A percentile compares a stretch with the other conserved stretches of the same genome.
Evolutionary conservation across 495 filamentous ascomycete species (phyloP).

Genomic region (Trichoderma reesei): DNA sequence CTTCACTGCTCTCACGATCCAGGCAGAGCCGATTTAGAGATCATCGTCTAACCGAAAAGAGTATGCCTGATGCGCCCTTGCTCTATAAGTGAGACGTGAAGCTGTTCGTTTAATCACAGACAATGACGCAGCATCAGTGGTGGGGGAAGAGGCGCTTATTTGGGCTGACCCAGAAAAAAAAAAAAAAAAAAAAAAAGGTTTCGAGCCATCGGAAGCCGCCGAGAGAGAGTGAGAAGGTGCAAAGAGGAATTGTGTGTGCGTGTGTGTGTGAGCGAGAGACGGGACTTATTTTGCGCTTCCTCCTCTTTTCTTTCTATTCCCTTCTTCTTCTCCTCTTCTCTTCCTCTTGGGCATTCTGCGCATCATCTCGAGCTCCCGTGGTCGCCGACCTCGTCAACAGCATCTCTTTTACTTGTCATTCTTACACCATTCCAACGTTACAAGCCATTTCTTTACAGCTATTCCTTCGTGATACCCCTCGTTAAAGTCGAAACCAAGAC

Average conservation of each 20-base stretch:
- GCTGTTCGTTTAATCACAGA: not conserved
- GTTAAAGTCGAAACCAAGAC: not conserved
- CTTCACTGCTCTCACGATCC: too few species aligned
- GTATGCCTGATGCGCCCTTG: too few species aligned
- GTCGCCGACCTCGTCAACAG: not conserved
- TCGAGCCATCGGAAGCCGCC: not conserved
- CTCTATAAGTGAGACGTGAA: not conserved
- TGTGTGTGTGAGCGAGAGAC: too few species aligned
- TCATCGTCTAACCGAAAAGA: too few species aligned
- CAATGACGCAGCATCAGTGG: not conserved
- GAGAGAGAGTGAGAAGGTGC: not conserved
- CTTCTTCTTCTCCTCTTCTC: not conserved
- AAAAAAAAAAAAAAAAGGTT: slow-evolving; percentile 1
- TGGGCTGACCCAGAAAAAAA: not conserved
- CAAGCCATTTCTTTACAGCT: too few species aligned
- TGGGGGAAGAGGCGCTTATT: not conserved
- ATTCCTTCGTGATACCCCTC: not conserved
- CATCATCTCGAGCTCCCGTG: not conserved
- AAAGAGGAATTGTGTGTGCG: not conserved
- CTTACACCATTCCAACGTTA: not conserved
- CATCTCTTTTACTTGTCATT: not conserved
- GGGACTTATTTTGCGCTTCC: not conserved
- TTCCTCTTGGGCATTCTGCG: slow-evolving; percentile 7
- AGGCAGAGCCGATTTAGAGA: too few species aligned
- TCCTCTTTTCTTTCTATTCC: not conserved